Conservation (phyloP, 257 asterid species). For the Salvia rosmarinus region DNA sequence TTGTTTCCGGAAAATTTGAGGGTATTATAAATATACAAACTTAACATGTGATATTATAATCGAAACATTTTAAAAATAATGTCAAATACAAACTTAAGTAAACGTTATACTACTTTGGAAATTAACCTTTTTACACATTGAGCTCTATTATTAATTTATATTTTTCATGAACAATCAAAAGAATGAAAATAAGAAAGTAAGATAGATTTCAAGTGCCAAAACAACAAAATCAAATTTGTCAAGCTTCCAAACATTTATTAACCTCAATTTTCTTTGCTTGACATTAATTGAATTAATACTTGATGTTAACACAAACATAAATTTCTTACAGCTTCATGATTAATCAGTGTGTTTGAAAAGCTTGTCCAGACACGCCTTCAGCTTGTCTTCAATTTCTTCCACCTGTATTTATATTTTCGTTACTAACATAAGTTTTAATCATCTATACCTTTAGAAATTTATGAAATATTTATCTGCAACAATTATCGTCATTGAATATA, state of each 20-base stretch:
- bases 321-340: neutral
- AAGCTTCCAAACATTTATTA: neutral
- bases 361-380: conserved; percentile 37
- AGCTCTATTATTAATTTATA: too few species aligned
- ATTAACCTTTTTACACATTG: too few species aligned
- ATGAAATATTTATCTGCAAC: too few species aligned
- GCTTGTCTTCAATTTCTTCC: conserved; percentile 41
- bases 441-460: too few species aligned
- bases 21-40: too few species aligned
- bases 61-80: too few species aligned
- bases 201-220: neutral
- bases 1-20: too few species aligned
- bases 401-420: conserved; percentile 35
- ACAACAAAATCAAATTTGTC: neutral
- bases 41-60: too few species aligned
- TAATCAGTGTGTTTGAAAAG: conserved; percentile 21
- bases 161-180: neutral
- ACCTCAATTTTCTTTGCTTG: neutral
- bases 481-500: too few species aligned
- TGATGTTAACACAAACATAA: neutral
- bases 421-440: neutral
- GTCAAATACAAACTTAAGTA: too few species aligned
- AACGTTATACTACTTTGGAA: too few species aligned
- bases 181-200: neutral
- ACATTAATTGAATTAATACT: neutral